Base-by-base conservation (phyloP, 345 rosid species). In the Chamaenerion angustifolium region DNA sequence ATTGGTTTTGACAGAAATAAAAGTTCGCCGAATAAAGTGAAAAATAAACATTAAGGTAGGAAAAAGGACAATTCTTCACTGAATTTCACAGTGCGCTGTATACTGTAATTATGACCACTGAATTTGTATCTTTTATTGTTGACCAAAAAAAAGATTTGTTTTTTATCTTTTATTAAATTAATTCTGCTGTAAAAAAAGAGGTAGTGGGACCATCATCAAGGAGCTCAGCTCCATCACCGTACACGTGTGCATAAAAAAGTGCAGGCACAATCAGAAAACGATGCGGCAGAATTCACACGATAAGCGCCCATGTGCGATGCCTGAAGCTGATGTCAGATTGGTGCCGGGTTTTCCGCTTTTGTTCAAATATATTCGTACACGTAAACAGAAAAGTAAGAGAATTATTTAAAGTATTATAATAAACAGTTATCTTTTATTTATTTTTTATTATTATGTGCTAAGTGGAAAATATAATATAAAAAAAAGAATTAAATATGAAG, bases 261-360 rank as follows among this genome's bases (percentile, higher is more conserved):
- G 54, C 43, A 50, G 54, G 54, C 54, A 50, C 54, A 50, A 50
- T 50, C 54, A 15, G 54, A 31, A 50, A 50, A 15, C 40, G 42
- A 40, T 49, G 52, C 40, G 25, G 54, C 54, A 14, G 54, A 35
- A 35, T 50, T 42, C 54, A 35, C 54, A 50, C 16, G 17, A 50
- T 16, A 40, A 16, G 12, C 43, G 54, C 54, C 52, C 54, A 50
- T 50, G 54, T 50, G 54, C 54, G 13, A 8, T 11, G 8, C 16
- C 52, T 49, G 52, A 31, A 35, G 35, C 41, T 49, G 40, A 23
- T 4, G 41, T 49, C 52, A 49, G 52, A 49, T 7, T 40, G 53
- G 11, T 27, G 13, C 51, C 37, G 4, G 40, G 52, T 25, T 11
- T 27, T 23, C 52, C 25, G 25, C 25, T 21, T 21, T 21, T 21